These are phyloP conservation scores for Gossypium turneri DNA, from an alignment of 345 rosid species.

Conservation along the genomic window DNA sequence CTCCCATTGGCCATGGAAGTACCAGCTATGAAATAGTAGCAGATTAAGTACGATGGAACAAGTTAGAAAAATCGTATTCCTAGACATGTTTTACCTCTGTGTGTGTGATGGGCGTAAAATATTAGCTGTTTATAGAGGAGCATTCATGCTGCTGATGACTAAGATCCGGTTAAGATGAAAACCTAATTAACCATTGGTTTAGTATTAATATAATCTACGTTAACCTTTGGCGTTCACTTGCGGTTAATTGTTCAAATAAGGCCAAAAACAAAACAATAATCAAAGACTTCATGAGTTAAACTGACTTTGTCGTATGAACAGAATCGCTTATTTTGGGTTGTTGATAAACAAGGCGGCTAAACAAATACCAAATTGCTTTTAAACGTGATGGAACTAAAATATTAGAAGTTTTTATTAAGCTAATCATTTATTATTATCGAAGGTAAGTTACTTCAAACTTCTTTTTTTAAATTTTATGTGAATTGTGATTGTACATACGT, in stretches of 20 bases:
- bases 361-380: too few relatives aligned
- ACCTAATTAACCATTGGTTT: not conserved
- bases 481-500: too few relatives aligned
- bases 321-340: too few relatives aligned
- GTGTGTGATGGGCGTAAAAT: not conserved
- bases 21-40: not conserved
- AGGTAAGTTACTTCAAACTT: too few relatives aligned
- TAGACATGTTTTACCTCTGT: not conserved
- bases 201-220: not conserved
- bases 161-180: constrained; percentile 7
- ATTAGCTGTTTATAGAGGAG: not conserved
- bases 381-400: too few relatives aligned
- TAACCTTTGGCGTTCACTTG: not conserved
- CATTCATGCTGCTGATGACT: not conserved
- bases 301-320: too few relatives aligned
- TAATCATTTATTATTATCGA: too few relatives aligned
- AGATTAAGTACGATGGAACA: not conserved
- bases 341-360: too few relatives aligned
- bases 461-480: too few relatives aligned
- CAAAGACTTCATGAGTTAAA: not conserved
- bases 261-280: not conserved
- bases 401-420: too few relatives aligned
- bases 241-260: not conserved
- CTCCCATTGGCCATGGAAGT: not conserved
- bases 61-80: not conserved